phyloP scores from a whole-genome alignment of 2,329 filamentous ascomycete species.

The Stenocarpella maydis region DNA sequence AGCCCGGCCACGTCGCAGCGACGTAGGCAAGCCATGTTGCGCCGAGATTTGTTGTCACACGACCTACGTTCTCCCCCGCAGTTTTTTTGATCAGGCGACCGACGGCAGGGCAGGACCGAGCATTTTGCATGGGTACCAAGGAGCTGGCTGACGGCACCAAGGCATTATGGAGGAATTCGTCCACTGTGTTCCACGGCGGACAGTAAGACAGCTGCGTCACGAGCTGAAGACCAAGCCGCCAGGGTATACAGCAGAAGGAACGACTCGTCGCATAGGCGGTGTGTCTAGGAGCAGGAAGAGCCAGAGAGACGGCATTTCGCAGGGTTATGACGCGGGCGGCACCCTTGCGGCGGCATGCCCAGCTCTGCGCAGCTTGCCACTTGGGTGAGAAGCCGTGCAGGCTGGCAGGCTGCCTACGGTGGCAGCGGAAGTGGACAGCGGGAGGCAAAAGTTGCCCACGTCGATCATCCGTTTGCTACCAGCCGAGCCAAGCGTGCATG shows the following conservation, averaged over 20 bases:
- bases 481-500: conserved; percentile 8
- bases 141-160: background rate
- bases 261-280: background rate
- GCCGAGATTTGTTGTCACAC: conserved; percentile 33
- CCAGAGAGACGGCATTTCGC: background rate
- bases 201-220: conserved; percentile 19
- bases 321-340: background rate
- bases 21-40: conserved; percentile 15
- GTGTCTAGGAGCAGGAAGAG: background rate
- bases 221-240: conserved; percentile 14
- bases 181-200: conserved; percentile 11
- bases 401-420: background rate
- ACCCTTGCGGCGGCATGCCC: background rate
- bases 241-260: conserved; percentile 7
- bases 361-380: conserved; percentile 7
- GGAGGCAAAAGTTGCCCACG: background rate
- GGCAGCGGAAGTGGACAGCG: background rate
- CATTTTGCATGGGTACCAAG: background rate
- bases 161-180: background rate
- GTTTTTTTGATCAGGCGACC: conserved; percentile 33
- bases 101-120: conserved; percentile 7
- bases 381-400: background rate
- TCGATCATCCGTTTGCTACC: conserved; percentile 1
- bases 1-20: background rate
- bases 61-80: conserved; percentile 31